Conservation (phyloP, 306 rosid species). For the Vicia faba region DNA sequence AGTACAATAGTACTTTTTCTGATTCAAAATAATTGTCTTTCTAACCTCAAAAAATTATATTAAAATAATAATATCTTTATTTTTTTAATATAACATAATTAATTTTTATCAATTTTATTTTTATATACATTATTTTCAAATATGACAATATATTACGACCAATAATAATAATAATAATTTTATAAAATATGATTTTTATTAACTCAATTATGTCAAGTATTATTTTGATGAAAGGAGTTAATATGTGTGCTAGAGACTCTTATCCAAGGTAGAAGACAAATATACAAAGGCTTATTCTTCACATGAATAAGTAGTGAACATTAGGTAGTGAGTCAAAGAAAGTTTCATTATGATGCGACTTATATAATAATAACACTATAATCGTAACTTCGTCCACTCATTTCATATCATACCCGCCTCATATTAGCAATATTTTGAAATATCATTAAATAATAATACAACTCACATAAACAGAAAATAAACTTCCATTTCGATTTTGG, state of each 20-base stretch:
- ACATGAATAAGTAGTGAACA: not conserved
- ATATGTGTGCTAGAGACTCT: not conserved
- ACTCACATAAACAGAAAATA: not conserved
- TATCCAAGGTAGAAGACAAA: conserved; percentile 10
- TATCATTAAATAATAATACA: conserved; percentile 16
- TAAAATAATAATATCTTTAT: too few relatives aligned
- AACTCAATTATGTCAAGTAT: too few relatives aligned
- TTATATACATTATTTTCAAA: too few relatives aligned
- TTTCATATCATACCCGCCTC: conserved; percentile 48
- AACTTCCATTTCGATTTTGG: conserved; percentile 43
- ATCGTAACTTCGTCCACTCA: conserved; percentile 78
- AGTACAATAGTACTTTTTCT: too few relatives aligned
- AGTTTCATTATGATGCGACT: conserved; percentile 39
- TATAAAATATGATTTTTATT: too few relatives aligned
- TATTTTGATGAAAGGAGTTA: too few relatives aligned
- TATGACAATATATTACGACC: too few relatives aligned
- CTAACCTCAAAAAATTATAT: too few relatives aligned
- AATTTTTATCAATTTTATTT: too few relatives aligned
- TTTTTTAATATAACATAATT: too few relatives aligned
- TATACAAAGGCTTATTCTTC: not conserved
- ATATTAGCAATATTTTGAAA: conserved; percentile 25
- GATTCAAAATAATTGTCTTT: too few relatives aligned
- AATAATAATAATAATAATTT: too few relatives aligned
- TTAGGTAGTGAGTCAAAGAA: conserved; percentile 34
- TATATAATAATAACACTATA: conserved; percentile 25